Base-by-base conservation (phyloP, 2,329 filamentous ascomycete genomes). In the Arthrobotrys sinensis region DNA sequence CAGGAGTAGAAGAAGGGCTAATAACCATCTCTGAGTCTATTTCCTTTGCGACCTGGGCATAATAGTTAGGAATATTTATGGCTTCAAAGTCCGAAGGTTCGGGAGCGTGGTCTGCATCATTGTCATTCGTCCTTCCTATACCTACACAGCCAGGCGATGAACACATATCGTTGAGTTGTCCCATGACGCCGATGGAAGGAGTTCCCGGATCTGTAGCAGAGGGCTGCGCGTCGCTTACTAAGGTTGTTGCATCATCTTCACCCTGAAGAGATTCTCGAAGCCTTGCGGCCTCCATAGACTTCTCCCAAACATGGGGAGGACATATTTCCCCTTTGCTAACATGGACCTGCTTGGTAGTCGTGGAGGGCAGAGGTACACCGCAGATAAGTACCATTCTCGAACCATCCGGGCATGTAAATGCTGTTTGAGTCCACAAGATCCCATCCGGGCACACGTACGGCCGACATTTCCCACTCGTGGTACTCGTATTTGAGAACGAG, bases 341-440 rank as follows among this genome's bases (percentile, higher is more conserved):
- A 34, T 78, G 43, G 14, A 78, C 75, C 12, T 72, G 50, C 19
- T 52, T 48, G n/a, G 67, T 63, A 14, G 43, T 53, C n/a, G 75
- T 63, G 11, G 75, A 78, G 4, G 75, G 75, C 4, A 78, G 38
- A 1, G 75, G 75, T 19, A 78, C 75, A 8, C 75, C 75, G 24
- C 75, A 67, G 19, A 78, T 67, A 3, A 78, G 43, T 12, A 78
- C 67, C 53, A 72, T 68, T 14, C 75, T 66, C 10, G 75, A 63
- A n/a, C 75, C 67, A 16, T 78, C 67, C 4, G 52, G 43, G 28
- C 67, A 71, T 4, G 75, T 71, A 21, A 78, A 78, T 40, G 75
- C 75, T 36, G 55, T 78, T 40, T 78, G 75, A 8, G 75, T 68
- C 75, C 75, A 78, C 19, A 78, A 21, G 28, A 78, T 78, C 10